Percentiles rank a stretch among this genome's conserved stretches.
Conservation (phyloP, 2,329 filamentous ascomycete genomes). For the Parafenestella ontariensis region DNA sequence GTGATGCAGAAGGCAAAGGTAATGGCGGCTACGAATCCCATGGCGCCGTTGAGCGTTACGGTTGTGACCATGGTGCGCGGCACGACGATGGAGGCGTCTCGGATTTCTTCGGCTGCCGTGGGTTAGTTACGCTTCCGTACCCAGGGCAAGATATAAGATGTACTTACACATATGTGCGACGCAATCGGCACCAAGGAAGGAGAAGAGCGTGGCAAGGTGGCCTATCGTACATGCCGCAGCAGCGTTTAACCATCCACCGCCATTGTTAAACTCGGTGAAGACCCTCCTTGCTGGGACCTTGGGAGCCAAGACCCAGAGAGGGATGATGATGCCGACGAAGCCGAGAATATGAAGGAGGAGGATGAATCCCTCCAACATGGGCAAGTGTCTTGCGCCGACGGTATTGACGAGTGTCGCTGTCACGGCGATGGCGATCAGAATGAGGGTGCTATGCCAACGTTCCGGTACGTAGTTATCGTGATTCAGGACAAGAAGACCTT, state of each 20-base stretch:
- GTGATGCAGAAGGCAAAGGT: constrained; percentile 15
- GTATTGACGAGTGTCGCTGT: constrained; percentile 52
- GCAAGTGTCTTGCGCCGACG: constrained; percentile 44
- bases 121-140: too few relatives aligned
- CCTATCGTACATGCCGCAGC: constrained; percentile 53
- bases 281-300: constrained; percentile 47
- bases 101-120: constrained; percentile 37
- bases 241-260: constrained; percentile 49
- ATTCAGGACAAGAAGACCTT: constrained; percentile 46
- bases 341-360: constrained; percentile 58
- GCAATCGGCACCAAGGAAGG: constrained; percentile 42
- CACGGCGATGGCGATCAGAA: constrained; percentile 37
- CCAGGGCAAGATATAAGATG: too few relatives aligned
- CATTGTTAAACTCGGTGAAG: constrained; percentile 55
- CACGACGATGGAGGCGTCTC: constrained; percentile 26
- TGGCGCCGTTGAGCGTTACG: constrained; percentile 39
- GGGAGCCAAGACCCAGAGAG: constrained; percentile 32
- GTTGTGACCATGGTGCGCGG: constrained; percentile 49
- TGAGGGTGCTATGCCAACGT: constrained; percentile 56
- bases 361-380: constrained; percentile 40
- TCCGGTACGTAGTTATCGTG: constrained; percentile 48
- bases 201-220: constrained; percentile 38
- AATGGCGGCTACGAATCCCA: constrained; percentile 40
- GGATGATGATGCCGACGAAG: constrained; percentile 57
- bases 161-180: constrained; percentile 46